Percentiles rank a stretch among this genome's conserved stretches.
phyloP scores from a whole-genome alignment of 228 moss, liverwort and hornwort species.

The Sphagnum magellanicum region DNA sequence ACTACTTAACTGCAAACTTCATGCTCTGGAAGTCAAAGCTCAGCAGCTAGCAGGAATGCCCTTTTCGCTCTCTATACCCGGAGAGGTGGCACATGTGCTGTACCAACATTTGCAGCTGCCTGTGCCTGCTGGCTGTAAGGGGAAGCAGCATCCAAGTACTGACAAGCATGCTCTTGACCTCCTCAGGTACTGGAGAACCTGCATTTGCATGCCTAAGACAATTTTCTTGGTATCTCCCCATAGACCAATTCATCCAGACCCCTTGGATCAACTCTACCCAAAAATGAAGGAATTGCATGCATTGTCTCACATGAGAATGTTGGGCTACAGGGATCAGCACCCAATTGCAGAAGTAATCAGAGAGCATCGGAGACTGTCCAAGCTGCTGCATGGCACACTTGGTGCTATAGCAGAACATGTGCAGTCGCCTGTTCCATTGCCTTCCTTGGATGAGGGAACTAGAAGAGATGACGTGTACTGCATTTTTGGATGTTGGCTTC shows the following conservation, averaged over 20 bases:
- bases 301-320: neutral
- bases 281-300: neutral
- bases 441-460: constrained; percentile 15
- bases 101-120: constrained; percentile 88
- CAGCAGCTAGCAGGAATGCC: constrained; percentile 72
- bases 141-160: constrained; percentile 95
- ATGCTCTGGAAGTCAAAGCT: constrained; percentile 57
- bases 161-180: constrained; percentile 85
- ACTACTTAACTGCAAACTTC: constrained; percentile 49
- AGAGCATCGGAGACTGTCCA: constrained; percentile 85
- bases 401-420: constrained; percentile 71
- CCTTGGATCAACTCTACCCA: neutral
- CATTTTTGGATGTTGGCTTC: constrained; percentile 85
- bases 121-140: constrained; percentile 81
- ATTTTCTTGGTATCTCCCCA: too few relatives aligned
- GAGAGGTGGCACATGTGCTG: constrained; percentile 83
- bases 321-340: constrained; percentile 59
- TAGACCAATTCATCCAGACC: too few relatives aligned
- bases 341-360: constrained; percentile 72
- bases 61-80: constrained; percentile 76
- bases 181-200: constrained; percentile 39
- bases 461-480: constrained; percentile 29
- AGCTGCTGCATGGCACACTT: constrained; percentile 70
- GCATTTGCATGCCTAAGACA: too few relatives aligned
- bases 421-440: constrained; percentile 37